phyloP scores from a whole-genome alignment of 352 stramenopile species.

The Phytophthora multivora region DNA sequence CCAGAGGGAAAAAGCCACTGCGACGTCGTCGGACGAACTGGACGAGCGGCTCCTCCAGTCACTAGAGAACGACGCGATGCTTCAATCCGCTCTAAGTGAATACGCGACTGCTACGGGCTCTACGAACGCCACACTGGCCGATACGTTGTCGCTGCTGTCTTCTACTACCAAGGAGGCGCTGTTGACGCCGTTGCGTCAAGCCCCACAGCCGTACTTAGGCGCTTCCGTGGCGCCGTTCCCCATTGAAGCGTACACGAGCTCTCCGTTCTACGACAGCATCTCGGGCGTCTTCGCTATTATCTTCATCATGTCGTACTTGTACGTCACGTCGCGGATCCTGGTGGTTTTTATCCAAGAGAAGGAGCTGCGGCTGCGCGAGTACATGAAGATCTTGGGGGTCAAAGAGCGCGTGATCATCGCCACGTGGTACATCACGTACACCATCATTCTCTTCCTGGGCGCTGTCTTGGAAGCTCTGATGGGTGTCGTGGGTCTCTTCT shows the following conservation, averaged over 20 bases:
- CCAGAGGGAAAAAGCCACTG: constrained; percentile 38
- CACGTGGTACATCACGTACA: constrained; percentile 89
- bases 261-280: constrained; percentile 64
- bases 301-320: constrained; percentile 91
- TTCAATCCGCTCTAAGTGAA: constrained; percentile 28
- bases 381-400: constrained; percentile 91
- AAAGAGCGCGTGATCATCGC: constrained; percentile 65
- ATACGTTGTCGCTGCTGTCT: constrained; percentile 18
- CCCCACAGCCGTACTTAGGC: constrained; percentile 49
- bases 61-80: constrained; percentile 44
- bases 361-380: constrained; percentile 86
- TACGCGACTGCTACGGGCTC: constrained; percentile 1
- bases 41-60: constrained; percentile 37
- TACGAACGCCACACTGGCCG: constrained; percentile 18
- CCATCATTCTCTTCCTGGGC: constrained; percentile 74
- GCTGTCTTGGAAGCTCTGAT: constrained; percentile 55
- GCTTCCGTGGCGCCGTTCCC: constrained; percentile 41
- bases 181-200: constrained; percentile 39
- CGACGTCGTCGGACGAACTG: constrained; percentile 22
- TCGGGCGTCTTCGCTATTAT: constrained; percentile 75
- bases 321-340: constrained; percentile 80
- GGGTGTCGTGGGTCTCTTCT: constrained; percentile 44
- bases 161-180: constrained; percentile 23
- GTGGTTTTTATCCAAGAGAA: constrained; percentile 89
- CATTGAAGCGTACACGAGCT: constrained; percentile 40